Evolutionary conservation across 352 stramenopile species (phyloP), one percentile per base, ranked within the genome.

Genomic region (Phytophthora multivora): DNA sequence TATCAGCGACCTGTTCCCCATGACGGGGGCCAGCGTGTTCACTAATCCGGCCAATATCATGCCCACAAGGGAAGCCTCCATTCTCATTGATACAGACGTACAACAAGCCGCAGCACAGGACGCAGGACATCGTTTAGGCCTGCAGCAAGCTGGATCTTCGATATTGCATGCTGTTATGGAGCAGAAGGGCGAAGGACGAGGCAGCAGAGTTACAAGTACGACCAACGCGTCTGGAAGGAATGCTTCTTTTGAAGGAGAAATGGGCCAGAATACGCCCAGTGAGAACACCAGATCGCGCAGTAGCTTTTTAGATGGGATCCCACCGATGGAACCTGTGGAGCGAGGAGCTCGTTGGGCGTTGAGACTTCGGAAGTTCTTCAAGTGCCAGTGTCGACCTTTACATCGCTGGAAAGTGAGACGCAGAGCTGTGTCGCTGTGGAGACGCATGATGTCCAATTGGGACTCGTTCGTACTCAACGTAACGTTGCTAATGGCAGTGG

Each of bases 31-130:
- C 30, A 78, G 68, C 28, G 80, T 91, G 33, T 93, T 86, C 54
- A 88, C 81, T 11, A 93, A 80, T 51, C 80, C 81, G 15, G 78
- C 80, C 49, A 93, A 93, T 53, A 89, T 91, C 55, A 70, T 88
- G 67, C 84, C 81, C 41, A 88, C 84, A 38, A 55, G 82, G 11
- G 77, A 93, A 52, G 84, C 80, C n/a, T 87, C 80, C 13, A 90
- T 93, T 54, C 74, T 93, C 51, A 89, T 91, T 59, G 75, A 83
- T 50, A 80, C 72, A 18, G 80, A 92, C 63, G 71, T 77, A 16
- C 75, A 86, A 57, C 69, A 77, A 43, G 50, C 61, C 8, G 58
- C 63, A 11, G 63, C 48, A 15, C 59, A 69, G 21, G 60, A 72
- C 26, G 39, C 58, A 21, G 54, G 46, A 26, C 69, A 64, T 15